Evolutionary conservation across 257 asterid genomes (phyloP).

Genomic region (Cordia subcordata): DNA sequence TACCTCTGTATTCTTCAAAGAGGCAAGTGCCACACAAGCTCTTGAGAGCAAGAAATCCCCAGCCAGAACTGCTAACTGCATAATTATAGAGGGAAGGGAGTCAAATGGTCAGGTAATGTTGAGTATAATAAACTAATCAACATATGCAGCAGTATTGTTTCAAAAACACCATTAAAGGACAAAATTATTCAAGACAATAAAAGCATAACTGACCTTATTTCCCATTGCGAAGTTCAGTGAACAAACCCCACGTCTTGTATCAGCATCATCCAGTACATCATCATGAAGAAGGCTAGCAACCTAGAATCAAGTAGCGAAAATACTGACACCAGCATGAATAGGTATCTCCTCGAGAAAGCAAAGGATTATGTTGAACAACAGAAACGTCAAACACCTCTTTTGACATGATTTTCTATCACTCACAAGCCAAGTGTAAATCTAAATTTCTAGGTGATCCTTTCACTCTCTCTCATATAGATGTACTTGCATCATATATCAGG

Average conservation of each 20-base stretch:
- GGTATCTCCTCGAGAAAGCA: not conserved
- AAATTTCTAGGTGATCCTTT: no score
- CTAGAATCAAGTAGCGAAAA: conserved; percentile 28
- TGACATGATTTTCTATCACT: no score
- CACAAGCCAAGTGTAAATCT: no score
- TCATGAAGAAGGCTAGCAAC: conserved; percentile 99
- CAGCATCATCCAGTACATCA: conserved; percentile 98
- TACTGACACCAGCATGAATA: not conserved
- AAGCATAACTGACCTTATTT: conserved; percentile 54
- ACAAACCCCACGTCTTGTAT: conserved; percentile 84
- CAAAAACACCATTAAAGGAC: not conserved
- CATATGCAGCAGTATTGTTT: not conserved
- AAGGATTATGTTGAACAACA: not conserved
- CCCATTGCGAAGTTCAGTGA: conserved; percentile 90
- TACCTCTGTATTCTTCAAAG: conserved; percentile 93
- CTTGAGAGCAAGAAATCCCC: conserved; percentile 93
- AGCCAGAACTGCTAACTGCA: conserved; percentile 89
- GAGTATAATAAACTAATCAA: not conserved
- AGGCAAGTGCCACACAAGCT: conserved; percentile 96
- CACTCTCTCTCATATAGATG: no score
- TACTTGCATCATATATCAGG: no score
- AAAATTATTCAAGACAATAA: not conserved
- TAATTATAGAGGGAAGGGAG: conserved; percentile 18
- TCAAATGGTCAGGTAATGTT: not conserved
- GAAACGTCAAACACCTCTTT: no score